phyloP scores from a whole-genome alignment of 192 early-diverging fungal species.

The Chytriomyces confervae region DNA sequence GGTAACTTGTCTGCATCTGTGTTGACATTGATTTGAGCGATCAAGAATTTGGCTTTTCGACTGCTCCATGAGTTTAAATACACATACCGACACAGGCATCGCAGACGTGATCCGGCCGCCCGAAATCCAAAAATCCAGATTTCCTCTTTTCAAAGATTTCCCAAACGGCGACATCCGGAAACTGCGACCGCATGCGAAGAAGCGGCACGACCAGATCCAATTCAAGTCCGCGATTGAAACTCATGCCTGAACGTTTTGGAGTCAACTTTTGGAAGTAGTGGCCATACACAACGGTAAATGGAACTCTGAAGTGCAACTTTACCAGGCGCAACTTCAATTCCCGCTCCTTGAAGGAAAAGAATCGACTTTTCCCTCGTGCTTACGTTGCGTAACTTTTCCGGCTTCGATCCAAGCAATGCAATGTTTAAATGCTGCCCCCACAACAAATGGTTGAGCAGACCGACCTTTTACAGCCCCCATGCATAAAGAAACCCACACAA shows the following conservation, averaged over 20 bases:
- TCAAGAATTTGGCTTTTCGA: not conserved
- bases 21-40: not conserved
- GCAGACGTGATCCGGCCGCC: not conserved
- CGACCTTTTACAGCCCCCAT: not conserved
- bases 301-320: not conserved
- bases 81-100: slow-evolving; percentile 24
- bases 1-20: slow-evolving; percentile 13
- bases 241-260: slow-evolving; percentile 23
- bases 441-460: not conserved
- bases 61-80: not conserved
- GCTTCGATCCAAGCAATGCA: slow-evolving; percentile 27
- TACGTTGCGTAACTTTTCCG: slow-evolving; percentile 14
- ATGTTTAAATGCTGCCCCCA: slow-evolving; percentile 15
- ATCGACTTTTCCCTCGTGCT: slow-evolving; percentile 37
- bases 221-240: slow-evolving; percentile 11
- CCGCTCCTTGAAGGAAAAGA: slow-evolving; percentile 30
- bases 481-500: not conserved
- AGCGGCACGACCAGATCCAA: slow-evolving; percentile 7
- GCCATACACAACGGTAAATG: no score
- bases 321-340: slow-evolving; percentile 41
- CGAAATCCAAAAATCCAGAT: slow-evolving; percentile 28
- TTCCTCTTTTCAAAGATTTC: slow-evolving; percentile 31
- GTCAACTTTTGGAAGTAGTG: not conserved
- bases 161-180: slow-evolving; percentile 19
- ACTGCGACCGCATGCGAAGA: not conserved